Conservation (phyloP, 805 yeast species). For the Torulaspora quercuum region DNA sequence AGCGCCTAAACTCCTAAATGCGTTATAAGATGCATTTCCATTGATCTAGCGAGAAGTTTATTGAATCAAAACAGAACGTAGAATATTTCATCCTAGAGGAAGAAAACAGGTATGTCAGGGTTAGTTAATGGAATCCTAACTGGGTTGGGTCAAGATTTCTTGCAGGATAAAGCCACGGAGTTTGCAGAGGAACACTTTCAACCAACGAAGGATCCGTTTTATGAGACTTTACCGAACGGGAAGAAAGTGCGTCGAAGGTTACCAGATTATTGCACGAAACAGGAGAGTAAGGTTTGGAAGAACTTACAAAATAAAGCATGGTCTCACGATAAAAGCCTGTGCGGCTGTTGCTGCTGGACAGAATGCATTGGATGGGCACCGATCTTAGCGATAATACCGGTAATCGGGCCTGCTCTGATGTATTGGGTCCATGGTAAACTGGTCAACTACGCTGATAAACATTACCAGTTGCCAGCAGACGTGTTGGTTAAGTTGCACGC, state of each 20-base stretch:
- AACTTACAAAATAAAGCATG: conserved; percentile 74
- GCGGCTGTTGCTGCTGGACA: conserved; percentile 63
- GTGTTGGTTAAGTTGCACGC: conserved; percentile 68
- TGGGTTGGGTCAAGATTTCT: conserved; percentile 18
- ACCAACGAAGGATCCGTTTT: conserved; percentile 54
- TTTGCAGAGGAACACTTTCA: conserved; percentile 33
- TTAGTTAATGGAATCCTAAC: conserved; percentile 12
- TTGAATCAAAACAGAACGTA: no score
- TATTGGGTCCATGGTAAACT: conserved; percentile 72
- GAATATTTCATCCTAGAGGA: no score
- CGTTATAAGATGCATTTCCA: no score
- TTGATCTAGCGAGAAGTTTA: no score
- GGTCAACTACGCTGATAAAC: conserved; percentile 53
- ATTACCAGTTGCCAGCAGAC: conserved; percentile 54
- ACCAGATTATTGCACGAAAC: conserved; percentile 53
- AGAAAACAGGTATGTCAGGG: conserved; percentile 12
- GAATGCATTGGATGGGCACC: conserved; percentile 81
- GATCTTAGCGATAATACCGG: conserved; percentile 66
- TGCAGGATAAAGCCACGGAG: conserved; percentile 25
- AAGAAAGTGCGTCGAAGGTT: conserved; percentile 54
- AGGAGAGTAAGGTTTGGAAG: conserved; percentile 69
- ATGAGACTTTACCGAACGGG: conserved; percentile 49
- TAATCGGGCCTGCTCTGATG: conserved; percentile 80
- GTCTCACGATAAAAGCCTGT: conserved; percentile 78
- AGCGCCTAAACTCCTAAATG: conserved; percentile 1